Conservation (phyloP, 495 filamentous ascomycete genomes). For the Lophium mytilinum region DNA sequence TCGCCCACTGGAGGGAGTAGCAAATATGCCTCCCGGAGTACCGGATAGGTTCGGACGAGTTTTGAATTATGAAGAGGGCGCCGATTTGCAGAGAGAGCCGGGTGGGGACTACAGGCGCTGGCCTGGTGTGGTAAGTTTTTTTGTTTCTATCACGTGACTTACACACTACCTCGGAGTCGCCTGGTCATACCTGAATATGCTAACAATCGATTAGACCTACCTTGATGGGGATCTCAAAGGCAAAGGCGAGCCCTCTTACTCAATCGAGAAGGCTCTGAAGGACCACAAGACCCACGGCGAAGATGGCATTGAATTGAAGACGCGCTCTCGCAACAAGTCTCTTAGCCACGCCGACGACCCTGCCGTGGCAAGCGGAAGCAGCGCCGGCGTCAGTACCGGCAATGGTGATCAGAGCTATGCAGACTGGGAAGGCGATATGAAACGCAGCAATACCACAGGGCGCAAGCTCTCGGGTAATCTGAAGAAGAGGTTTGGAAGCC, state of each 20-base stretch:
- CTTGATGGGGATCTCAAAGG: slow-evolving; percentile 65
- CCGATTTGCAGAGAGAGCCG: slow-evolving; percentile 69
- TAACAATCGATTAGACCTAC: slow-evolving; percentile 47
- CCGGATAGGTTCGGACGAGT: slow-evolving; percentile 56
- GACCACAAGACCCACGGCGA: slow-evolving; percentile 35
- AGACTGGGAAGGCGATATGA: background rate
- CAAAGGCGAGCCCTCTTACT: slow-evolving; percentile 69
- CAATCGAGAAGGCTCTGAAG: slow-evolving; percentile 57
- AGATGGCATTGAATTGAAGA: slow-evolving; percentile 29
- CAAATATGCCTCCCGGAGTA: slow-evolving; percentile 64
- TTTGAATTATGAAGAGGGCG: slow-evolving; percentile 78
- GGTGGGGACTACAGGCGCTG: slow-evolving; percentile 60
- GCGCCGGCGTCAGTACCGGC: background rate
- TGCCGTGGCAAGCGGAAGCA: background rate
- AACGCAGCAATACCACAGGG: background rate
- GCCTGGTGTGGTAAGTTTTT: slow-evolving; percentile 52
- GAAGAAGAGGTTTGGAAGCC: background rate
- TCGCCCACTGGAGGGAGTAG: slow-evolving; percentile 77
- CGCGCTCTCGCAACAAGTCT: slow-evolving; percentile 24
- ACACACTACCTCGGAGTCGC: too few species aligned
- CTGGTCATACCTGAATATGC: too few species aligned
- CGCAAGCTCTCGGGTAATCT: background rate
- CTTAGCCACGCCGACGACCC: background rate
- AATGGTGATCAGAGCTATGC: background rate
- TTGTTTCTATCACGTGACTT: background rate